phyloP scores from a whole-genome alignment of 495 filamentous ascomycete species.

The Neurospora terricola region DNA sequence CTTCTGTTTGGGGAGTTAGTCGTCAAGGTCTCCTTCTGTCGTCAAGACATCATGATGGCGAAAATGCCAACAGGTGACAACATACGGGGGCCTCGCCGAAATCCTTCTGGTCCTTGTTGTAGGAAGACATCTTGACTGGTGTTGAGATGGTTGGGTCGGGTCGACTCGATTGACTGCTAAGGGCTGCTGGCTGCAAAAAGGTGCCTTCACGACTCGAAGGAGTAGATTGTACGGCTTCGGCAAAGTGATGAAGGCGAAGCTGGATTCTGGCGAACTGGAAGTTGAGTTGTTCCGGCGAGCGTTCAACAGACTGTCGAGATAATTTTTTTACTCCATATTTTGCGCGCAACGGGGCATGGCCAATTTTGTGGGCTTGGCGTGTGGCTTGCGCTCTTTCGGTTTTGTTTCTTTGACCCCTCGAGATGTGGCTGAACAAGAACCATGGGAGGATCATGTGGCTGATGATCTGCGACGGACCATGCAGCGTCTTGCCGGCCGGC shows the following conservation, averaged over 20 bases:
- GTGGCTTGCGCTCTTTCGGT: not conserved
- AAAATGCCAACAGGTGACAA: slow-evolving; percentile 1
- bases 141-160: slow-evolving; percentile 14
- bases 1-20: slow-evolving; percentile 46
- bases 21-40: no score
- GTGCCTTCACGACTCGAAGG: slow-evolving; percentile 59
- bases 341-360: slow-evolving; percentile 6
- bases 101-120: slow-evolving; percentile 93
- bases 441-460: not conserved
- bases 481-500: not conserved
- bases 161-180: slow-evolving; percentile 1
- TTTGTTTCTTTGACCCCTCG: not conserved
- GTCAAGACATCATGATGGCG: no score
- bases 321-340: not conserved
- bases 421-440: not conserved
- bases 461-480: not conserved
- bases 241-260: slow-evolving; percentile 66
- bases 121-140: slow-evolving; percentile 64
- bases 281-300: slow-evolving; percentile 2
- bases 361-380: slow-evolving; percentile 9
- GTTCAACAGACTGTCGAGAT: not conserved
- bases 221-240: slow-evolving; percentile 43
- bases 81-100: slow-evolving; percentile 46
- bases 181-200: slow-evolving; percentile 1
- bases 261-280: not conserved